Evolutionary conservation across 805 yeast species (phyloP), one percentile per base, ranked within the genome.

Genomic region (Metschnikowia continentalis): DNA sequence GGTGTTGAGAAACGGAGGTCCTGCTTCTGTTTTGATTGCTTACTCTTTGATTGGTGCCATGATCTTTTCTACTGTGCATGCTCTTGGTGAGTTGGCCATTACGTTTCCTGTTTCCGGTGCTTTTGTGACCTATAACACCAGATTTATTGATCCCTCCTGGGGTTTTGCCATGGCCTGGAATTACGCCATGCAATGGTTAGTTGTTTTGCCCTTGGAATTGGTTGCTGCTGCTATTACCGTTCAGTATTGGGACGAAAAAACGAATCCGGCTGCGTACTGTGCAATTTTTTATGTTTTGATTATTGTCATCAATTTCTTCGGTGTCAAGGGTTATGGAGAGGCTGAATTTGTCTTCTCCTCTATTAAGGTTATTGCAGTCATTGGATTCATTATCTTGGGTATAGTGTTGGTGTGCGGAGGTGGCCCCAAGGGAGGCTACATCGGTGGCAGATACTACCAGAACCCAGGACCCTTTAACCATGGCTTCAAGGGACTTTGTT

Each of bases 81-180:
- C 80, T 15, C 61, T 79, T 70, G 73, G 72, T 55, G 68, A 81
- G 69, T 63, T 76, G 70, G 78, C 79, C 22, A 80, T 79, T 35
- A 73, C 79, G 1, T 79, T 71, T 63, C 83, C 83, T 2, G 76
- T 78, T 23, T 61, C 75, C 47, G 78, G 78, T 41, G 67, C 71
- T 6, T 70, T 71, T 61, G 79, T 82, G 74, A 63, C 90, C 75
- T 57, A 74, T 79, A 60, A 86, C 73, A 75, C 82, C 45, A 71
- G 89, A 57, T 77, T 84, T 78, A 72, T 84, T 38, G 89, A 84
- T 54, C 84, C 84, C 14, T 80, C 86, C 20, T 72, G 83, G 63
- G 89, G 89, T 1, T 85, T 85, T 61, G 82, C 89, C 44, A 80
- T 83, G 64, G 88, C 87, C 37, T 81, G 86, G 88, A 82, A 82